Conservation (phyloP, 768 basidiomycete genomes). For the Pseudohyphozyma bogoriensis region DNA sequence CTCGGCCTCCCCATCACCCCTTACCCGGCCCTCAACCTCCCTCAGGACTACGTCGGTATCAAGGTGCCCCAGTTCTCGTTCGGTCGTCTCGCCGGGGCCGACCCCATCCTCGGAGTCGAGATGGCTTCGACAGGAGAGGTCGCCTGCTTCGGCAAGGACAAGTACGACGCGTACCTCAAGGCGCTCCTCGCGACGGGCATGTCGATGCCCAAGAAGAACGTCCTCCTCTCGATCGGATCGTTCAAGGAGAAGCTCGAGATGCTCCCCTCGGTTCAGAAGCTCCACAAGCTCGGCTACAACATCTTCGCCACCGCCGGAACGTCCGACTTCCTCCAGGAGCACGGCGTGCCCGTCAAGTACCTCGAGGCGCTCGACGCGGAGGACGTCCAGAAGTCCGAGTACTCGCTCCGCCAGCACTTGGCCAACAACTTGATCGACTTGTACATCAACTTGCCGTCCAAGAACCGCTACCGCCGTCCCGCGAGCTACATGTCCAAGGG, state of each 20-base stretch:
- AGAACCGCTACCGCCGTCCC: conserved; percentile 92
- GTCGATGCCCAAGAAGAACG: conserved; percentile 89
- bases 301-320: conserved; percentile 97
- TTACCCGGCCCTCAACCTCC: conserved; percentile 79
- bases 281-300: conserved; percentile 85
- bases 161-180: conserved; percentile 97
- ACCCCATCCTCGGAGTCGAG: conserved; percentile 94
- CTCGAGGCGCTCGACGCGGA: conserved; percentile 44
- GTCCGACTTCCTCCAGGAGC: conserved; percentile 93
- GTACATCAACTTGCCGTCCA: conserved; percentile 98
- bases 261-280: conserved; percentile 85
- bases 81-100: conserved; percentile 88
- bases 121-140: conserved; percentile 99
- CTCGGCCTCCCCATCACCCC: conserved; percentile 75
- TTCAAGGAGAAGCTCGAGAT: conserved; percentile 97
- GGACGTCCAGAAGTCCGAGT: conserved; percentile 84
- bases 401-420: conserved; percentile 91
- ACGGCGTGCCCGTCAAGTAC: conserved; percentile 72
- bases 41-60: conserved; percentile 89
- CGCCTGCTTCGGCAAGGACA: conserved; percentile 93
- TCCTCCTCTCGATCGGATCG: conserved; percentile 89
- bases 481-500: conserved; percentile 96
- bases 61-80: conserved; percentile 99
- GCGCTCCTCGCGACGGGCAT: conserved; percentile 94
- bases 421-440: conserved; percentile 78